A percentile compares a stretch with the other conserved stretches of the same genome.
Evolutionary conservation across 768 basidiomycete genomes (phyloP).

Genomic region (Solioccasus polychromus): DNA sequence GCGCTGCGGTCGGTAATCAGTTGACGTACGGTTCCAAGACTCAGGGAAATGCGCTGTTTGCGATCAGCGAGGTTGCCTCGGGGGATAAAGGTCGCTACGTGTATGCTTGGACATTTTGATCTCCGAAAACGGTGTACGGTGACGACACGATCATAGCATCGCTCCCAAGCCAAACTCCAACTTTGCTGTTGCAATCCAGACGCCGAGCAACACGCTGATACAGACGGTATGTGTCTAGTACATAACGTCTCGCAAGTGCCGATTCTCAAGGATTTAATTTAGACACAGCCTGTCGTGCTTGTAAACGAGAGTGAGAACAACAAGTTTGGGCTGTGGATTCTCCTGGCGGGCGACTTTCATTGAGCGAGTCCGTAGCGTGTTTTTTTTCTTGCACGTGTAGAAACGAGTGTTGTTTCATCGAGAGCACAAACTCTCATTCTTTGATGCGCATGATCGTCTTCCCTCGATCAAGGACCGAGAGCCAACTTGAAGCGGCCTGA

Average conservation of each 20-base stretch:
- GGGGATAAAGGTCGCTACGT: constrained; percentile 5
- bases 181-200: constrained; percentile 3
- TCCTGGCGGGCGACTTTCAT: neutral
- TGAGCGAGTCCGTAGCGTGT: neutral
- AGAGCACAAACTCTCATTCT: too few relatives aligned
- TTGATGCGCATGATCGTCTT: too few relatives aligned
- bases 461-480: too few relatives aligned
- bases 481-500: too few relatives aligned
- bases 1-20: neutral
- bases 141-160: neutral
- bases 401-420: too few relatives aligned
- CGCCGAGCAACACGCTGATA: neutral
- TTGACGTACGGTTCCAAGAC: constrained; percentile 6
- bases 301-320: neutral
- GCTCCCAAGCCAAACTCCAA: constrained; percentile 2
- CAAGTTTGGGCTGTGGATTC: constrained; percentile 4
- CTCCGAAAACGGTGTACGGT: neutral
- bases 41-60: constrained; percentile 2
- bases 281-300: neutral
- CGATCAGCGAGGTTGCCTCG: constrained; percentile 1
- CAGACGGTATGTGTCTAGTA: neutral
- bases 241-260: neutral
- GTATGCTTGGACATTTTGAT: neutral
- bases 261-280: neutral
- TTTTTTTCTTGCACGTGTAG: too few relatives aligned